Percentiles rank a stretch among this genome's conserved stretches.
Evolutionary conservation across 441 rosid species (phyloP).

Genomic region (Adansonia grandidieri): DNA sequence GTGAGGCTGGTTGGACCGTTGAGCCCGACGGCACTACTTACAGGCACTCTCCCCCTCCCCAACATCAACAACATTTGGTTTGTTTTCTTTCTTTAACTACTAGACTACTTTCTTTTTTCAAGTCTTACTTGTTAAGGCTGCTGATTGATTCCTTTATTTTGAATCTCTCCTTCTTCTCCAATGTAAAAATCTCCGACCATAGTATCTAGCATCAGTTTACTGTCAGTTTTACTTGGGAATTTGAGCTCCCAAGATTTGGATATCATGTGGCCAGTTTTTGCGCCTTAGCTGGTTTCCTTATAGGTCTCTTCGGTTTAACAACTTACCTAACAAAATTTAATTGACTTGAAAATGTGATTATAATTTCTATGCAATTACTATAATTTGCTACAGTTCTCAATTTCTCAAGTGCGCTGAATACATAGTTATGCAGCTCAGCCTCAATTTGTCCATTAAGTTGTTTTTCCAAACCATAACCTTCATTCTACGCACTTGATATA

Average conservation of each 20-base stretch:
- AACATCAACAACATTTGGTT: conserved; percentile 57
- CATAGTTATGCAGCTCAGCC: neutral
- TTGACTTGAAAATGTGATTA: neutral
- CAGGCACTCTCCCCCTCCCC: conserved; percentile 57
- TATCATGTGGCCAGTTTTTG: neutral
- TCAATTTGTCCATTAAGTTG: neutral
- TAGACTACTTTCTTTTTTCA: neutral
- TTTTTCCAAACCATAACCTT: conserved; percentile 1
- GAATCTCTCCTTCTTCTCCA: neutral
- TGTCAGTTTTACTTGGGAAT: conserved; percentile 1
- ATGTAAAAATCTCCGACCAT: neutral
- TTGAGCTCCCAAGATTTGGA: neutral
- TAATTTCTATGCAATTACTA: neutral
- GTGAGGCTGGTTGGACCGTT: conserved; percentile 83
- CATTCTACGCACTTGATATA: conserved; percentile 12
- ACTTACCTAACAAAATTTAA: neutral
- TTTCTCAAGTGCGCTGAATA: neutral
- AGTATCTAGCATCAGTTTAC: neutral
- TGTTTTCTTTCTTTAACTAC: conserved; percentile 17
- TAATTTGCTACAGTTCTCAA: neutral
- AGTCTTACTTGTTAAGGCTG: neutral
- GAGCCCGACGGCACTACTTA: conserved; percentile 74
- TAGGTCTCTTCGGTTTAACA: neutral
- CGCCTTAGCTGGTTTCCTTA: neutral
- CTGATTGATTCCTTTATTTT: conserved; percentile 1